These are phyloP conservation scores for Eucalyptus sp. DNA, from an alignment of 345 rosid genomes.

Conservation along the genomic window DNA sequence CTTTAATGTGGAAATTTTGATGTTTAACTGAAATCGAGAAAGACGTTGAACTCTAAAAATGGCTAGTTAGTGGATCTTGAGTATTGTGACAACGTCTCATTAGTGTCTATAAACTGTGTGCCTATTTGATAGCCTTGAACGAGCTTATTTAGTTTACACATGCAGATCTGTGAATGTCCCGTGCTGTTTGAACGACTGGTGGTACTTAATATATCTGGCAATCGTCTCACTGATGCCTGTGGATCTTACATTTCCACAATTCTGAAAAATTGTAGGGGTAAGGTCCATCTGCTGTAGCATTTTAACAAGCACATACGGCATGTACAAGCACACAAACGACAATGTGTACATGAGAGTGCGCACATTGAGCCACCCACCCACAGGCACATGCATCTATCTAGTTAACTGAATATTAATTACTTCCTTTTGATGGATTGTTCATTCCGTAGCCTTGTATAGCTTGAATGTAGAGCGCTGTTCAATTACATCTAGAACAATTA, in stretches of 20 bases:
- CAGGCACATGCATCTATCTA: background rate
- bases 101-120: background rate
- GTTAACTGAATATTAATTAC: background rate
- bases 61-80: background rate
- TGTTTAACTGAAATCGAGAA: background rate
- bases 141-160: background rate
- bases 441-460: conserved; percentile 55
- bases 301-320: background rate
- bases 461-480: conserved; percentile 18
- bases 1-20: background rate
- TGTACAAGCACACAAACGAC: background rate
- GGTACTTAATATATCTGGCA: conserved; percentile 85
- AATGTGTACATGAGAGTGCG: background rate
- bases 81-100: background rate
- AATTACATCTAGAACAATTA: background rate
- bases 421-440: background rate
- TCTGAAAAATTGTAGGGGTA: conserved; percentile 74
- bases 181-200: conserved; percentile 74
- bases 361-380: background rate
- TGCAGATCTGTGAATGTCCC: conserved; percentile 90
- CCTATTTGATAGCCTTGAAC: background rate
- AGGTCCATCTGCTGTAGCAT: background rate
- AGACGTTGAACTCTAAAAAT: background rate
- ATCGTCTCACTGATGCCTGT: conserved; percentile 95
- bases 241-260: conserved; percentile 90